A percentile compares a stretch with the other conserved stretches of the same genome.
These are phyloP conservation scores for Trichoderma breve DNA, from an alignment of 2,329 filamentous ascomycete species.

Conservation along the genomic window DNA sequence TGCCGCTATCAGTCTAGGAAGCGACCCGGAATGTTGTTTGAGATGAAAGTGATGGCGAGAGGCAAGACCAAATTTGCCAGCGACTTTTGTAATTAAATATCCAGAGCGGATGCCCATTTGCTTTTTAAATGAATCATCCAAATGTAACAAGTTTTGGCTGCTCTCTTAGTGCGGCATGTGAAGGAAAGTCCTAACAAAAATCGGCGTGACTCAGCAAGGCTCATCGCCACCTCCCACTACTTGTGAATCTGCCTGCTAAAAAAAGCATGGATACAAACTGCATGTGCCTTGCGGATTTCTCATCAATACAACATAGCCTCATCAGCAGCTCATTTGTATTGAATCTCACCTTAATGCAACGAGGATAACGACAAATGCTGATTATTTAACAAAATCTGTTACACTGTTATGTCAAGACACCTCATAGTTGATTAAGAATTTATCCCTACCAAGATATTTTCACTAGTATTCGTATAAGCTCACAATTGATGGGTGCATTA, in stretches of 20 bases:
- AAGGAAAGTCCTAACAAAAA: not conserved
- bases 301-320: not conserved
- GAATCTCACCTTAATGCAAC: too few relatives aligned
- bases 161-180: not conserved
- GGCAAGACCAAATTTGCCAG: not conserved
- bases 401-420: too few relatives aligned
- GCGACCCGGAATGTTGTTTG: not conserved
- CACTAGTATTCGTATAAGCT: too few relatives aligned
- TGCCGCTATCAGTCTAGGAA: not conserved
- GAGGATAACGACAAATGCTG: too few relatives aligned
- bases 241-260: not conserved
- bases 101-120: not conserved
- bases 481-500: too few relatives aligned
- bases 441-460: too few relatives aligned
- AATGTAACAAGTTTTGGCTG: not conserved
- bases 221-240: not conserved
- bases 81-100: not conserved
- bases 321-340: too few relatives aligned
- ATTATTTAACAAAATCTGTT: too few relatives aligned
- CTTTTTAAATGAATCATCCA: not conserved
- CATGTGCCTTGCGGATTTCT: not conserved
- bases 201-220: slow-evolving; percentile 20
- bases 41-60: not conserved
- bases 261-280: not conserved
- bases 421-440: too few relatives aligned